Conservation (phyloP, 2,329 filamentous ascomycete genomes). For the Alternaria hordeiaustralica region DNA sequence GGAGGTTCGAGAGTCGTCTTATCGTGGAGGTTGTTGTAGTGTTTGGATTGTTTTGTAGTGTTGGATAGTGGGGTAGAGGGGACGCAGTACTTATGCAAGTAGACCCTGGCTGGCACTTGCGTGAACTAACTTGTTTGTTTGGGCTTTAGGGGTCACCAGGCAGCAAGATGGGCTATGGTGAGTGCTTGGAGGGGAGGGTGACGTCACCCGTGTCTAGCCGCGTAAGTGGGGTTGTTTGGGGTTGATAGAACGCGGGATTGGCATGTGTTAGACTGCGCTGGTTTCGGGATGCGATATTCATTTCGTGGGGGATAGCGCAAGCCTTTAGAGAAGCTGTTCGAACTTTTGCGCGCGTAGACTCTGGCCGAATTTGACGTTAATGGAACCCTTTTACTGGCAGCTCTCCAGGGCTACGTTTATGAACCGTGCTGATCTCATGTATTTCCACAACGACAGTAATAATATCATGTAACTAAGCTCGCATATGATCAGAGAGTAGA, state of each 20-base stretch:
- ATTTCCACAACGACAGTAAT: background rate
- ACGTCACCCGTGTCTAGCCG: slow-evolving; percentile 31
- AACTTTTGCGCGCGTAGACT: background rate
- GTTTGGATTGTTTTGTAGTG: background rate
- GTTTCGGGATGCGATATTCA: background rate
- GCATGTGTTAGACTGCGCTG: background rate
- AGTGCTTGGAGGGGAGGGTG: slow-evolving; percentile 15
- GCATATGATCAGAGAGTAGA: too few relatives aligned
- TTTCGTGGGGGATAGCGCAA: background rate
- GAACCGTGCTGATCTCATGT: background rate
- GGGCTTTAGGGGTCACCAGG: slow-evolving; percentile 15
- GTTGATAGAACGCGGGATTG: slow-evolving; percentile 1
- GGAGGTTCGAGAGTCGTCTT: background rate
- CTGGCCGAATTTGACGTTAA: background rate
- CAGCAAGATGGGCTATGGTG: slow-evolving; percentile 15
- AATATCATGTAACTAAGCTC: too few relatives aligned
- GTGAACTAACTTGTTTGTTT: slow-evolving; percentile 23
- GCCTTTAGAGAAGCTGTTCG: too few relatives aligned
- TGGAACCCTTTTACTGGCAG: background rate
- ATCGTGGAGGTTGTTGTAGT: background rate
- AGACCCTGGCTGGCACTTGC: slow-evolving; percentile 13
- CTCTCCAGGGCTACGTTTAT: too few relatives aligned
- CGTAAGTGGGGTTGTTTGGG: slow-evolving; percentile 7
- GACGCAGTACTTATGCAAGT: slow-evolving; percentile 17
- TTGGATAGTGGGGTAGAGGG: background rate